A percentile compares a stretch with the other conserved stretches of the same genome.
Conservation (phyloP, 1,139 yeast species). For the Diutina catenulata region DNA sequence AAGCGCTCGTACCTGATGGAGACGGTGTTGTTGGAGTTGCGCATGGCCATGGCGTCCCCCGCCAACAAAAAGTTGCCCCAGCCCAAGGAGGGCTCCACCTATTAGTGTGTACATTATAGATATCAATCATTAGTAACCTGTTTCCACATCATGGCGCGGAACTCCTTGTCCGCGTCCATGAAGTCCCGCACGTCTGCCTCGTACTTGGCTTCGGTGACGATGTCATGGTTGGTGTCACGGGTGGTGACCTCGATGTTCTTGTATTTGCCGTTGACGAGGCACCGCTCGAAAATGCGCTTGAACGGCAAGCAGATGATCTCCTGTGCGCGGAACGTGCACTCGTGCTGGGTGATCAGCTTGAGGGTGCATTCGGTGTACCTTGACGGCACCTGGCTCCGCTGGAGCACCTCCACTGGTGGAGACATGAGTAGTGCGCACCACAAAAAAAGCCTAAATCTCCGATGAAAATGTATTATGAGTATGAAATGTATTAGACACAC, state of each 20-base stretch:
- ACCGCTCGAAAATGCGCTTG: slow-evolving; percentile 39
- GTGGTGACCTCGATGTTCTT: slow-evolving; percentile 35
- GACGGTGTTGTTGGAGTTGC: slow-evolving; percentile 72
- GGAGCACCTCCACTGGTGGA: too few species aligned
- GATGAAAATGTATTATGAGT: too few species aligned
- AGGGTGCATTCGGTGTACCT: slow-evolving; percentile 32
- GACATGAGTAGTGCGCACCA: too few species aligned
- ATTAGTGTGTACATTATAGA: slow-evolving; percentile 16
- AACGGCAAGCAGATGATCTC: slow-evolving; percentile 43
- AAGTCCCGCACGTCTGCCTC: slow-evolving; percentile 23
- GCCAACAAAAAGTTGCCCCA: slow-evolving; percentile 78
- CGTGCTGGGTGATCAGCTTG: slow-evolving; percentile 36
- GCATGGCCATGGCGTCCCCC: slow-evolving; percentile 76
- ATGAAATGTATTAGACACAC: slow-evolving; percentile 12
- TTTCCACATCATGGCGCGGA: slow-evolving; percentile 21
- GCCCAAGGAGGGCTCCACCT: slow-evolving; percentile 81
- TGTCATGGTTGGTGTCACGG: slow-evolving; percentile 20
- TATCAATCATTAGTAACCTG: slow-evolving; percentile 11
- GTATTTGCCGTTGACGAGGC: slow-evolving; percentile 27
- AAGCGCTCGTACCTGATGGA: slow-evolving; percentile 86
- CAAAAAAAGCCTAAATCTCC: too few species aligned
- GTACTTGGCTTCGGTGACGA: slow-evolving; percentile 13
- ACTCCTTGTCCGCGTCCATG: slow-evolving; percentile 26
- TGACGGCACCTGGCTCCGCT: too few species aligned
- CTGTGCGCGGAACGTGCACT: slow-evolving; percentile 33